Base-by-base conservation (phyloP, 179 eudicot species). In the Drosera spatulata region DNA sequence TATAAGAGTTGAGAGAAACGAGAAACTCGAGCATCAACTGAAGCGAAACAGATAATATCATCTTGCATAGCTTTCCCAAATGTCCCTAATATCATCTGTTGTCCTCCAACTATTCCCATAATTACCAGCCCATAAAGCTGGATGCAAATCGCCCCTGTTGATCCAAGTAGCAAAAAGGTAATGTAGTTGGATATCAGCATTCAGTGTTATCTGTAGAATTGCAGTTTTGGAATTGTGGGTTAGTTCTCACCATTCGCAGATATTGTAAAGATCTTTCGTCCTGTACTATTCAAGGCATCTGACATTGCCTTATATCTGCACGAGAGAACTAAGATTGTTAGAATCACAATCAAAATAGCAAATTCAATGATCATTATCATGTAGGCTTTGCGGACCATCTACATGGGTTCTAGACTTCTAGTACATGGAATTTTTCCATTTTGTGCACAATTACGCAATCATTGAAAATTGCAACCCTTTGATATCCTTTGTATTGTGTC, bases 241-340 rank as follows among this genome's bases (percentile, higher is more conserved):
- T n/a, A n/a, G n/a, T n/a, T n/a, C n/a, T n/a, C 12, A 61, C 64
- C 64, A 61, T 61, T 61, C 64, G 6, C 64, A 61, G 0, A 61
- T 44, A 33, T 39, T 44, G 56, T 12, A 61, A 61, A 61, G 5
- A 61, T 61, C 2, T 43, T 43, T 41, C 64, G 47, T 53, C 64
- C 64, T 38, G 53, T 61, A 46, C 8, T 50, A 37, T 14, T 44
- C 39, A 61, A 51, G 56, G 64, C 64, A 22, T 61, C 41, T 45
- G 42, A 39, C 64, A 61, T 61, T 39, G 7, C 10, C 10, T 50
- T 22, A 50, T 40, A 61, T 50, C 63, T 60, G 60, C n/a, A 39
- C 12, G 44, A 40, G 4, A 5, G 13, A 49, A 49, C n/a, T 5
- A 49, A 6, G n/a, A n/a, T n/a, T n/a, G n/a, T n/a, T n/a, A n/a